Conservation (phyloP, 2,329 filamentous ascomycete species). For the Aureobasidium uvarum region DNA sequence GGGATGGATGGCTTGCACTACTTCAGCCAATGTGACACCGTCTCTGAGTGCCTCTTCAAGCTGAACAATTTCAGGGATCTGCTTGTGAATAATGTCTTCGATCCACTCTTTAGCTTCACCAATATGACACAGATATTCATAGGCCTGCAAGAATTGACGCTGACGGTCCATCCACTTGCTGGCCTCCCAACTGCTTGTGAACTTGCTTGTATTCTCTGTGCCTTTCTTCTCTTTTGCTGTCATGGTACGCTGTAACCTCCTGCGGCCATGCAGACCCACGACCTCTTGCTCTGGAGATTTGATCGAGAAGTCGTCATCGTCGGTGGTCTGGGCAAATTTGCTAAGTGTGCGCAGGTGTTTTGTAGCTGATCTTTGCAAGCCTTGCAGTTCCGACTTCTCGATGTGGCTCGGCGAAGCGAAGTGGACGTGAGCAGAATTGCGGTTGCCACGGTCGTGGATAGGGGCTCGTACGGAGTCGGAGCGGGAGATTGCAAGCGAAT, state of each 20-base stretch:
- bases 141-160: conserved; percentile 91
- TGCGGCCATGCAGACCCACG: conserved; percentile 77
- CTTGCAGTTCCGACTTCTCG: conserved; percentile 67
- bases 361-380: conserved; percentile 83
- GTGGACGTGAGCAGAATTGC: conserved; percentile 34
- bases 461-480: conserved; percentile 41
- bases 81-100: conserved; percentile 79
- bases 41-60: conserved; percentile 89
- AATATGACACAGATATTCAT: conserved; percentile 98
- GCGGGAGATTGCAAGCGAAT: conserved; percentile 37
- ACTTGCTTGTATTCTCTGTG: conserved; percentile 33
- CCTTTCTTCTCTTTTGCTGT: conserved; percentile 54
- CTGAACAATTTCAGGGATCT: conserved; percentile 88
- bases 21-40: conserved; percentile 89
- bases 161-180: conserved; percentile 99
- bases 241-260: conserved; percentile 71
- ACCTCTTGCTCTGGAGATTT: conserved; percentile 79
- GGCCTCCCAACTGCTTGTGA: conserved; percentile 61
- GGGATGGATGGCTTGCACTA: conserved; percentile 85
- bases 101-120: conserved; percentile 99
- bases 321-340: conserved; percentile 71
- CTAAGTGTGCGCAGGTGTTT: conserved; percentile 85
- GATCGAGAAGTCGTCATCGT: conserved; percentile 77
- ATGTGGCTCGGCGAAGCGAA: conserved; percentile 38
- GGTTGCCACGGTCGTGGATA: conserved; percentile 34